Evolutionary conservation across 768 basidiomycete genomes (phyloP).

Genomic region (Tulasnella sp.): DNA sequence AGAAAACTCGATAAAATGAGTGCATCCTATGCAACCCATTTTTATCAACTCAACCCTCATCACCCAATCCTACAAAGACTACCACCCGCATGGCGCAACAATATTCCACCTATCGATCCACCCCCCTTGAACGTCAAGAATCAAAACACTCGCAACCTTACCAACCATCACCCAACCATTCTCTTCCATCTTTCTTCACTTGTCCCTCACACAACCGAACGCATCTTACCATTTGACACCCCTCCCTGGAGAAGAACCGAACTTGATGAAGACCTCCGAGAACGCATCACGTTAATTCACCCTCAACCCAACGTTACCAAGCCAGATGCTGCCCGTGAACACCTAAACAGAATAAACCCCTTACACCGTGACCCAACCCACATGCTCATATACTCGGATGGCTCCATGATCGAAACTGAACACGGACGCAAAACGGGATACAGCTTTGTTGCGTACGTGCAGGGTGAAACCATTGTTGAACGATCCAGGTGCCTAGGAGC

Average conservation of each 20-base stretch:
- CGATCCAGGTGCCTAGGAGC: not conserved
- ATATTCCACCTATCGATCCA: not conserved
- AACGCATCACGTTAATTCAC: not conserved
- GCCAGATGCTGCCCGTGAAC: not conserved
- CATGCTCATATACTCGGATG: constrained; percentile 17
- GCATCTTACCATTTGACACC: not conserved
- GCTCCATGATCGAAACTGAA: constrained; percentile 10
- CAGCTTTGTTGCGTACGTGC: not conserved
- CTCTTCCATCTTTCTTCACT: too few species aligned
- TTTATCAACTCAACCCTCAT: constrained; percentile 6
- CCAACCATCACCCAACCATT: too few species aligned
- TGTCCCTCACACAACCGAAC: too few species aligned
- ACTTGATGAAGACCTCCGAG: not conserved
- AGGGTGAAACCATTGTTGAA: not conserved
- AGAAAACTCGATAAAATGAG: constrained; percentile 7
- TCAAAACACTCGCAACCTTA: too few species aligned
- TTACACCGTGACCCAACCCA: not conserved
- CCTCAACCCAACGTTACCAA: not conserved
- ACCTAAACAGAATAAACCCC: not conserved
- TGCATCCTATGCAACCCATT: not conserved
- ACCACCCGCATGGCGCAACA: constrained; percentile 2
- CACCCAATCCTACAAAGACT: constrained; percentile 12
- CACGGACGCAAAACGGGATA: not conserved
- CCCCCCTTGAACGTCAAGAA: too few species aligned
- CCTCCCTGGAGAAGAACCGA: not conserved